phyloP scores from a whole-genome alignment of 2,329 filamentous ascomycete genomes.

The Exserohilum rostratum region DNA sequence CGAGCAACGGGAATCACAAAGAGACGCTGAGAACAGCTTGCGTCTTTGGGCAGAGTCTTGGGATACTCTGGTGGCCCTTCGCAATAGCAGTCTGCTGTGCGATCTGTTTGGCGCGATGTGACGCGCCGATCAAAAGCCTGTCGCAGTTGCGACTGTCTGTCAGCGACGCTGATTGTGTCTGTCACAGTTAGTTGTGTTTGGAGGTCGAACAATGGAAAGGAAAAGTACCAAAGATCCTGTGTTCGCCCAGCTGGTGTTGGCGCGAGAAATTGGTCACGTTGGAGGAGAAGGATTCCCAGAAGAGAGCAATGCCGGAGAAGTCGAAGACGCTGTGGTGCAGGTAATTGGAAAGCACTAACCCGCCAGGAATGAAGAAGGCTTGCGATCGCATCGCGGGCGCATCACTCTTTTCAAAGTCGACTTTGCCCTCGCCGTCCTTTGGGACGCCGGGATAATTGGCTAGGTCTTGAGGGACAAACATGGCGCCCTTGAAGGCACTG shows the following conservation, averaged over 20 bases:
- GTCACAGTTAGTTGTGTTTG: constrained; percentile 16
- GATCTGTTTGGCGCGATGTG: constrained; percentile 6
- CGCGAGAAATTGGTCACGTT: constrained; percentile 31
- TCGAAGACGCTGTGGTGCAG: constrained; percentile 43
- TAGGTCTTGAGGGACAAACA: constrained; percentile 41
- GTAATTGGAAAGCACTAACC: constrained; percentile 44
- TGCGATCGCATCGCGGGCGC: constrained; percentile 41
- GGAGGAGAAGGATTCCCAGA: constrained; percentile 34
- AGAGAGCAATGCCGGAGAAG: constrained; percentile 37
- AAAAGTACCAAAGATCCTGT: constrained; percentile 18
- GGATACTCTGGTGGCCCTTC: constrained; percentile 33
- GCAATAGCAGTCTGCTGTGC: constrained; percentile 35
- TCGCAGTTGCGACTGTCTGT: constrained; percentile 33
- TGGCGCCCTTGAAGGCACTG: constrained; percentile 35
- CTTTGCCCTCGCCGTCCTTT: constrained; percentile 35
- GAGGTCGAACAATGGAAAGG: neutral
- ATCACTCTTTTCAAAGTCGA: constrained; percentile 30
- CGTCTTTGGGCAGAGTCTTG: constrained; percentile 33
- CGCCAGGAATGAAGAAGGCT: constrained; percentile 45
- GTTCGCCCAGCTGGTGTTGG: constrained; percentile 16
- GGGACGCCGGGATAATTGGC: constrained; percentile 34
- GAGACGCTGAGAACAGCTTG: constrained; percentile 34
- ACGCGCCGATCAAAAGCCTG: constrained; percentile 29
- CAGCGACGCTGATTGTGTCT: constrained; percentile 27
- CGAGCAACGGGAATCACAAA: constrained; percentile 37